Base-by-base conservation (phyloP, 495 filamentous ascomycete species). In the Hyaloscypha variabilis region DNA sequence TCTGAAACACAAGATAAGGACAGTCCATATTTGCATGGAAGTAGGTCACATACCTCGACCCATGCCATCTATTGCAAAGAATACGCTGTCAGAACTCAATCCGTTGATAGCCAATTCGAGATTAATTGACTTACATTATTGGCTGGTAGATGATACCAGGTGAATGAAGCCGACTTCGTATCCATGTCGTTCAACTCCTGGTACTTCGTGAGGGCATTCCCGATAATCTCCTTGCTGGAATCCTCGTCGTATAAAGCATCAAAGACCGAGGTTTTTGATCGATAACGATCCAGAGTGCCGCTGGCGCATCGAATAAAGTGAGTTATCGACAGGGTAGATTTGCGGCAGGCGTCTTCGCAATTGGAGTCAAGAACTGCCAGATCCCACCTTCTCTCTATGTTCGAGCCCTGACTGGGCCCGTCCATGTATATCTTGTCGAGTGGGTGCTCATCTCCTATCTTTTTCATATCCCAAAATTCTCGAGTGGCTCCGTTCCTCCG, bases 91-190 rank as follows among this genome's bases (percentile, higher is more conserved):
- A 36, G 31, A 36, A 36, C 31, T 51, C 14, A 56, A 29, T 56
- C 53, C 26, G 26, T 56, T 6, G 21, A 56, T 56, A 17, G 26
- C 8, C 23, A 56, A 25, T 56, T 56, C 26, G 49, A 6, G 53
- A 56, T 56, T 56, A 19, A 26, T 25, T 52, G 17, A 26, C 53
- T 56, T 56, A 56, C 53, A 56, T 56, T 56, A 56, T 56, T 56
- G 14, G 53, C 53, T 56, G 53, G 53, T 26, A 56, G 53, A 29
- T 56, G 53, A 29, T 26, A 26, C 53, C 53, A 56, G 23, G 23
- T 56, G 26, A 56, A 56, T 56, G 49, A 52, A 52, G 49, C 49
- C 24, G 49, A 52, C 49, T 52, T n/a, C 24, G 17, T 25, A 6
- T 52, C 49, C 49, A 52, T 52, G 19, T 52, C 17, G 49, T 52